Percentiles rank a stretch among this genome's conserved stretches.
These are phyloP conservation scores for Chiua virens DNA, from an alignment of 768 basidiomycete genomes.

Conservation along the genomic window DNA sequence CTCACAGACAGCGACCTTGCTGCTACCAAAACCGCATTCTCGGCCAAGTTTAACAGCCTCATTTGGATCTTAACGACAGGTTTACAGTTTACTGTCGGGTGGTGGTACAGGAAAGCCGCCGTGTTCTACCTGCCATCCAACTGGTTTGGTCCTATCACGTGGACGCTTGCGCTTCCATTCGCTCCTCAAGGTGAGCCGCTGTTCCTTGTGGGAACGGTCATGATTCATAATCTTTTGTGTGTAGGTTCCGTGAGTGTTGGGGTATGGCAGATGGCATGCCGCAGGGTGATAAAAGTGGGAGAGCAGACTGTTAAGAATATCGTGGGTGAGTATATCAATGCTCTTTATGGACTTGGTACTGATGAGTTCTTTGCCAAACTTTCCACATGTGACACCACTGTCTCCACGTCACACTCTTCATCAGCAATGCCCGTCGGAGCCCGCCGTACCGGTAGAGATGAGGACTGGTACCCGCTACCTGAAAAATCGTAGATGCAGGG, in stretches of 20 bases:
- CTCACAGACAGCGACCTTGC: slow-evolving; percentile 65
- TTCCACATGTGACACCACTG: too few species aligned
- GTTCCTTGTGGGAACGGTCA: not conserved
- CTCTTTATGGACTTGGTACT: slow-evolving; percentile 1
- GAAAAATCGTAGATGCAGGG: slow-evolving; percentile 18
- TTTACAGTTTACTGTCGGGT: slow-evolving; percentile 77
- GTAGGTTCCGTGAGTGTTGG: slow-evolving; percentile 90
- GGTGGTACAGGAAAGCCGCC: slow-evolving; percentile 88
- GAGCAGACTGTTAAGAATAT: slow-evolving; percentile 73
- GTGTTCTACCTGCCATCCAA: slow-evolving; percentile 91
- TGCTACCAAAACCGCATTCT: slow-evolving; percentile 59
- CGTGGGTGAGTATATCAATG: slow-evolving; percentile 35
- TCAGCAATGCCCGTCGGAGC: slow-evolving; percentile 22
- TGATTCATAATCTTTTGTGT: not conserved
- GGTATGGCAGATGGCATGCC: slow-evolving; percentile 95
- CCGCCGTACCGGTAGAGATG: slow-evolving; percentile 18
- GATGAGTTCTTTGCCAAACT: not conserved
- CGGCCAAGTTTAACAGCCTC: slow-evolving; percentile 65
- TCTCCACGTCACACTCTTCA: not conserved
- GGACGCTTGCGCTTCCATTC: slow-evolving; percentile 89
- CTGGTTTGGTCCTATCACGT: slow-evolving; percentile 87
- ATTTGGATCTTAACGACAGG: slow-evolving; percentile 90
- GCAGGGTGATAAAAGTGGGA: slow-evolving; percentile 74
- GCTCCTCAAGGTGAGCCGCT: slow-evolving; percentile 72
- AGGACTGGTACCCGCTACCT: slow-evolving; percentile 2